These are phyloP conservation scores for Pilaira anomala DNA, from an alignment of 192 early-diverging fungal species.

Conservation along the genomic window DNA sequence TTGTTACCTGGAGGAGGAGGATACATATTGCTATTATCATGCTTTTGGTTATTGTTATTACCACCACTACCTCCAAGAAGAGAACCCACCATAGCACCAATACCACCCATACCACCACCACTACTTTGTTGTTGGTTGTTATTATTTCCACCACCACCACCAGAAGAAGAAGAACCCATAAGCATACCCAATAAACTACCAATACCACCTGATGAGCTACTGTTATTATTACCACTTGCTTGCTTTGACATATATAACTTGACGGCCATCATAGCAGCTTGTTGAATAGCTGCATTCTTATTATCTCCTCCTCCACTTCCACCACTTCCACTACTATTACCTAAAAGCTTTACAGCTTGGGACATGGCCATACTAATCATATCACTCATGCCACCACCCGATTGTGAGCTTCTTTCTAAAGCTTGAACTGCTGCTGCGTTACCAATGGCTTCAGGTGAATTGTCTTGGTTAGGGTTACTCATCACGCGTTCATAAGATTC, in stretches of 20 bases:
- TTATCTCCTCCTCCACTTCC: constrained; percentile 10
- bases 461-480: constrained; percentile 1
- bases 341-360: constrained; percentile 28
- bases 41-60: neutral
- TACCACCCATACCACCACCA: constrained; percentile 7
- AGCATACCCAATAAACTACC: constrained; percentile 23
- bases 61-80: constrained; percentile 2
- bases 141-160: constrained; percentile 3
- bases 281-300: constrained; percentile 18
- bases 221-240: constrained; percentile 1
- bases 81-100: constrained; percentile 4
- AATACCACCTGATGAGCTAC: constrained; percentile 11
- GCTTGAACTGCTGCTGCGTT: constrained; percentile 32
- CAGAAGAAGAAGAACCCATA: constrained; percentile 12
- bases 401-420: constrained; percentile 16
- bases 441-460: constrained; percentile 26
- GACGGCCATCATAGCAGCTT: constrained; percentile 34
- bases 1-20: neutral
- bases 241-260: constrained; percentile 36
- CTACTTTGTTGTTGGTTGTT: constrained; percentile 8
- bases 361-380: constrained; percentile 36
- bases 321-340: neutral
- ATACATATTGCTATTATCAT: too few relatives aligned
- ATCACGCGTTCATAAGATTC: constrained; percentile 20
- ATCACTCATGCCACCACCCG: constrained; percentile 16